Evolutionary conservation across 2,329 filamentous ascomycete genomes (phyloP), one percentile per base, ranked within the genome.

Genomic region (Ceratocystis diversiconidia): DNA sequence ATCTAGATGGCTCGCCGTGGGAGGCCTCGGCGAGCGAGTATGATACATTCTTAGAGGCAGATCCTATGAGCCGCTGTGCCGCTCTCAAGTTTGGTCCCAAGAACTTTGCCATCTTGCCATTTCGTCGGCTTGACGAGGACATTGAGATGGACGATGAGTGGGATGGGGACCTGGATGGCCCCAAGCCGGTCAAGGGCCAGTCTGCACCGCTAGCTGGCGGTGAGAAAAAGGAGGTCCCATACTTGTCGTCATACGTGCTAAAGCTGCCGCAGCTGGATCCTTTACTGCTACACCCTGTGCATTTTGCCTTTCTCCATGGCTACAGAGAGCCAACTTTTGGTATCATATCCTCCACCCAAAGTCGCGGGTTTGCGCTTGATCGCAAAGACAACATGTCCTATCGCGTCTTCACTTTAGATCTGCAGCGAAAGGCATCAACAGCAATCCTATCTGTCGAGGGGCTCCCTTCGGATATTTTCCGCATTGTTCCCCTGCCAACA

Each of bases 301-400:
- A 96, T 73, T 84, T 99, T 72, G 87, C 89, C 65, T 99, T 99
- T 75, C 79, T 99, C 69, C 85, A 97, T 80, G 92, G 97, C 77
- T 99, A 99, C 75, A 87, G 94, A 74, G 94, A 97, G 75, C 92
- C 94, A 12, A 99, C 94, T 0, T 96, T 99, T 77, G 94, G 92
- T 66, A 92, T 99, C 68, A 80, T 99, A 52, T 94, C 90, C 60
- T 89, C 92, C 1, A 86, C 85, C 63, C 79, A 84, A 69, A 80
- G 86, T 44, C 84, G 87, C 15, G 92, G 91, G n/a, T 80, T 82
- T 65, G 86, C 89, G 2, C 79, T 97, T 64, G 88, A 91, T 71
- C 84, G 90, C 69, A 94, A 87, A 72, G 94, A 99, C 73, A 84
- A 89, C 70, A 79, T 96, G 61, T 87, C 86, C 19, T 99, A 96